Percentiles rank a stretch among this genome's conserved stretches.
These are phyloP conservation scores for Fomitopsis pinicola DNA, from an alignment of 1,284 basidiomycete species.

Conservation along the genomic window DNA sequence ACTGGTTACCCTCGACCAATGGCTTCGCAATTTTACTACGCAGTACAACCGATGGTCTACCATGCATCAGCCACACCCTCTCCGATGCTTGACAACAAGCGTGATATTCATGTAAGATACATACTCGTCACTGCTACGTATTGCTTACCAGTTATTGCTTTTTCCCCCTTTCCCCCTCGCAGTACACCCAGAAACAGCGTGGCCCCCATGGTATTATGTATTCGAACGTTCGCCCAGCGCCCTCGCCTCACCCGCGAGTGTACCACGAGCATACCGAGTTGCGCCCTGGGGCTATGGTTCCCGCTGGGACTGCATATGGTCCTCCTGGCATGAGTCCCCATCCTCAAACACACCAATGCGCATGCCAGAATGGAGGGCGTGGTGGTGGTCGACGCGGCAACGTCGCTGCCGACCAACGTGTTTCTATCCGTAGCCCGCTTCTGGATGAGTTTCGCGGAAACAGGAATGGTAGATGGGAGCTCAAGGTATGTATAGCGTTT, in stretches of 20 bases:
- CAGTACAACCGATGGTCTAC: constrained; percentile 57
- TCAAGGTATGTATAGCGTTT: constrained; percentile 52
- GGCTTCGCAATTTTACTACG: constrained; percentile 58
- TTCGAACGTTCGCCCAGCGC: constrained; percentile 35
- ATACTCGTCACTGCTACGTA: neutral
- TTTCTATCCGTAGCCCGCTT: constrained; percentile 57
- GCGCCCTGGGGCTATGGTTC: constrained; percentile 44
- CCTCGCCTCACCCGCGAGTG: constrained; percentile 37
- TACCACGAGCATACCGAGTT: constrained; percentile 41
- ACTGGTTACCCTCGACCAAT: constrained; percentile 40
- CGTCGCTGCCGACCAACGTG: constrained; percentile 24
- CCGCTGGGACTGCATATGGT: constrained; percentile 38
- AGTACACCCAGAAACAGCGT: constrained; percentile 49
- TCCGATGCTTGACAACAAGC: constrained; percentile 60
- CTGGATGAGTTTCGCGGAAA: constrained; percentile 85
- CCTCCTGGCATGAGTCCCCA: constrained; percentile 10
- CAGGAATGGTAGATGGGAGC: constrained; percentile 77
- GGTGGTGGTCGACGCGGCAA: constrained; percentile 33
- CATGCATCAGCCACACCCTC: constrained; percentile 45
- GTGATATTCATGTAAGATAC: constrained; percentile 48
- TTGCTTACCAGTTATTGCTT: neutral
- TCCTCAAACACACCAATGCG: constrained; percentile 31
- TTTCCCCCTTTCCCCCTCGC: constrained; percentile 11
- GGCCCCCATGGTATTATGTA: constrained; percentile 39
- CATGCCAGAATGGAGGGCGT: constrained; percentile 37